These are phyloP conservation scores for Fusarium torulosum DNA, from an alignment of 2,329 filamentous ascomycete genomes.

Conservation along the genomic window DNA sequence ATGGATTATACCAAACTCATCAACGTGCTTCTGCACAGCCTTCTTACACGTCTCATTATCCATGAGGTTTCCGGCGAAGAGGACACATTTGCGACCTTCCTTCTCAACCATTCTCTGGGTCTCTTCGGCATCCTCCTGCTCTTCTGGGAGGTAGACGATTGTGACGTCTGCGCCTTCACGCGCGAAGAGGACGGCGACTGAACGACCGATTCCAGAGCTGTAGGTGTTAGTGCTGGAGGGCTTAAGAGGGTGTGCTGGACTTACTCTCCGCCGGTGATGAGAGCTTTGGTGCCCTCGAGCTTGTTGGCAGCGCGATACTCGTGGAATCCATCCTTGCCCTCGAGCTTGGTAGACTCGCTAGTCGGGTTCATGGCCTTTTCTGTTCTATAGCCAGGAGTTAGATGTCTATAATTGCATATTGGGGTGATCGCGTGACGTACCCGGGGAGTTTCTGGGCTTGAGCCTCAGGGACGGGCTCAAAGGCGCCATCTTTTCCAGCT, in stretches of 20 bases:
- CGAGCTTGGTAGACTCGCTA: conserved; percentile 57
- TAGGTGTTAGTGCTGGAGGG: accelerated
- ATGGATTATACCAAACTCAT: conserved; percentile 60
- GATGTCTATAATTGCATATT: accelerated
- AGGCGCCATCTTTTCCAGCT: conserved; percentile 48
- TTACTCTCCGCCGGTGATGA: conserved; percentile 69
- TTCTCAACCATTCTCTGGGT: conserved; percentile 66
- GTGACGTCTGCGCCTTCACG: conserved; percentile 69
- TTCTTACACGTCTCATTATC: conserved; percentile 63
- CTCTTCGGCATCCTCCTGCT: conserved; percentile 67
- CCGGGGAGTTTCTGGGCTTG: conserved; percentile 57
- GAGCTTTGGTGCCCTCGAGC: conserved; percentile 62
- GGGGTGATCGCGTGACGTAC: conserved; percentile 33
- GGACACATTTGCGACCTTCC: conserved; percentile 61
- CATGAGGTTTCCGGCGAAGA: conserved; percentile 63
- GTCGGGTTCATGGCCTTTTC: conserved; percentile 56
- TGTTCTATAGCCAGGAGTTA: conserved; percentile 34
- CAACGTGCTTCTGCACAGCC: conserved; percentile 66
- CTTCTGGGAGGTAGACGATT: conserved; percentile 67
- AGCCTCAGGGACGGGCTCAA: conserved; percentile 51
- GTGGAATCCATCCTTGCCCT: conserved; percentile 54
- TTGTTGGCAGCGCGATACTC: conserved; percentile 62
- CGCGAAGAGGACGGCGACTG: conserved; percentile 67
- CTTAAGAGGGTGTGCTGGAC: conserved; percentile 25
- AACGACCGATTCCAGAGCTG: conserved; percentile 67